Conservation (phyloP, 257 asterid genomes). For the Penstemon eatonii region DNA sequence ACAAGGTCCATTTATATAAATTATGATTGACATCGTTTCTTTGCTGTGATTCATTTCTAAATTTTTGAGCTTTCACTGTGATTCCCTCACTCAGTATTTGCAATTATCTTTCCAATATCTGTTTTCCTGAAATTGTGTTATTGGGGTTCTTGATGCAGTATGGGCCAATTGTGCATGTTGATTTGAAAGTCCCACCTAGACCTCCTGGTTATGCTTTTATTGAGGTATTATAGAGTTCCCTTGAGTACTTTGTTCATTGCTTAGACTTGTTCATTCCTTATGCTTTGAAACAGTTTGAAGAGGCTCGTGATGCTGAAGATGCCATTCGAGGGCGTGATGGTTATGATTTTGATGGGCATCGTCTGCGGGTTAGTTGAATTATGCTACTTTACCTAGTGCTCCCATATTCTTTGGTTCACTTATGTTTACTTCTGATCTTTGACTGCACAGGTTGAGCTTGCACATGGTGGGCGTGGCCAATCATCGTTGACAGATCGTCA, state of each 20-base stretch:
- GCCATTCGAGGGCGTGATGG: conserved; percentile 99
- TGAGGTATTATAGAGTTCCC: conserved; percentile 54
- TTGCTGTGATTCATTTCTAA: background rate
- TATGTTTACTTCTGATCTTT: conserved; percentile 11
- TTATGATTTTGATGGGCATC: conserved; percentile 93
- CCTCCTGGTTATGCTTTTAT: conserved; percentile 99
- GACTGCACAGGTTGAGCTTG: conserved; percentile 80
- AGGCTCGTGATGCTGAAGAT: conserved; percentile 97
- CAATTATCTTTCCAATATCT: background rate
- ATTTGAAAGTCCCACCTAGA: conserved; percentile 90
- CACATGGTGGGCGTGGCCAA: conserved; percentile 96
- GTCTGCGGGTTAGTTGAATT: conserved; percentile 69
- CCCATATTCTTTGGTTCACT: background rate
- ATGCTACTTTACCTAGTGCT: background rate
- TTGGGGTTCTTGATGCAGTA: conserved; percentile 53
- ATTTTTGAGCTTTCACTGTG: background rate
- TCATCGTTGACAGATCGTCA: conserved; percentile 76
- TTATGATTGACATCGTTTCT: background rate
- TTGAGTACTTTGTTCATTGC: background rate
- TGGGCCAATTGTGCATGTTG: conserved; percentile 88
- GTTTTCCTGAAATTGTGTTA: conserved; percentile 17
- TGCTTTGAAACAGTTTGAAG: conserved; percentile 68
- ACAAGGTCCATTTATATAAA: conserved; percentile 55
- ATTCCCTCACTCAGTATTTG: background rate
- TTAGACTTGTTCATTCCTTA: conserved; percentile 1